phyloP scores from a whole-genome alignment of 805 yeast genomes.

The Hanseniaspora pseudoguilliermondii region DNA sequence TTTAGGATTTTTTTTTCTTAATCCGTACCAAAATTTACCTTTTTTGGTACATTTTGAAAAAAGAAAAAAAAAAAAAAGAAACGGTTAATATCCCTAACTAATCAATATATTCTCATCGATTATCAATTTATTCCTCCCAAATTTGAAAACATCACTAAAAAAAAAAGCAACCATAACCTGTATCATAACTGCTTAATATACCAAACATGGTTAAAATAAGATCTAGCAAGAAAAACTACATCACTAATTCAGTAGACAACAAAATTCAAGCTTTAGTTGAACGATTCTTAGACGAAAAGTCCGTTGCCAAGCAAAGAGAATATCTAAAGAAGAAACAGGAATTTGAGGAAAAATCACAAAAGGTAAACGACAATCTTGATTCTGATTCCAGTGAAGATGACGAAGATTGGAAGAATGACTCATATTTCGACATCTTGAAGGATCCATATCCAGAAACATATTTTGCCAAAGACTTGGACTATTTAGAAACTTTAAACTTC shows the following conservation, averaged over 20 bases:
- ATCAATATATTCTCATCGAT: background rate
- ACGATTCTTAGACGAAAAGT: slow-evolving; percentile 46
- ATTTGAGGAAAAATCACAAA: slow-evolving; percentile 24
- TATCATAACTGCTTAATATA: background rate
- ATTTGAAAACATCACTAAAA: background rate
- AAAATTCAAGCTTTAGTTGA: slow-evolving; percentile 46
- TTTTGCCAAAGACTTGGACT: slow-evolving; percentile 46
- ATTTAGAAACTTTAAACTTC: slow-evolving; percentile 41
- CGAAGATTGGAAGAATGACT: slow-evolving; percentile 20
- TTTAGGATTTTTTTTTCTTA: no score
- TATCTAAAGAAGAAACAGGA: slow-evolving; percentile 20
- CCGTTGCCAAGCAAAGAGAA: slow-evolving; percentile 31
- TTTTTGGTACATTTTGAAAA: no score
- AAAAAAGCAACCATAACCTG: background rate
- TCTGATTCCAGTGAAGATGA: slow-evolving; percentile 5
- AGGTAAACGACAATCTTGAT: slow-evolving; percentile 14
- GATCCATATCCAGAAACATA: slow-evolving; percentile 35
- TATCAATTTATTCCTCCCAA: no score
- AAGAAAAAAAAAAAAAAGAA: background rate
- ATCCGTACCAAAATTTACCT: no score
- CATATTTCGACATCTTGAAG: slow-evolving; percentile 15
- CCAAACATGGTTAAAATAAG: slow-evolving; percentile 27
- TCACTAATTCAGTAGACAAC: slow-evolving; percentile 36
- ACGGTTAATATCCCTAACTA: background rate
- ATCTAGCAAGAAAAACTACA: slow-evolving; percentile 19